Base-by-base conservation (phyloP, 1,284 basidiomycete species). In the Meira nashicola region DNA sequence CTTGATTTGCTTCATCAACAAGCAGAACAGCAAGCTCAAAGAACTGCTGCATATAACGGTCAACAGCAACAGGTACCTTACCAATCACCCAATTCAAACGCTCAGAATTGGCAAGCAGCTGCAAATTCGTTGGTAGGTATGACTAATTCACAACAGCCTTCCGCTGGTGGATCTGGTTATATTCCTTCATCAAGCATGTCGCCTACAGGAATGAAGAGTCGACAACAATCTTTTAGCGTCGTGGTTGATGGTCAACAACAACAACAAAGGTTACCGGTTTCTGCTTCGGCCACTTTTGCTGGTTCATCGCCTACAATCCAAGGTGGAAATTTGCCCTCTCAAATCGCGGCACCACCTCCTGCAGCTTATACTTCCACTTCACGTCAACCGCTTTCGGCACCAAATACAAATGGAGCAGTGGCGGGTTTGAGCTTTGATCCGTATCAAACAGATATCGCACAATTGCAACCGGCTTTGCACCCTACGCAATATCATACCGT, bases 1-100 rank as follows among this genome's bases (percentile, higher is more conserved):
- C 46, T 68, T 37, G 66, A 70, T 51, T 41, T 66, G 12, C 39
- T 67, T 55, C 69, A 69, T 39, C 65, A 69, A 57, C 69, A 69
- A 40, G 55, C 41, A 12, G 55, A 17, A 15, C 12, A n/a, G n/a
- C 12, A 21, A 14, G 12, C 14, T 1, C 21, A n/a, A 23, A 23
- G 8, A 39, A 23, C 19, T 38, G 17, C 39, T n/a, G 12, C 47
- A 15, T 40, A 47, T 2, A 39, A 23, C 37, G 15, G 14, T 11
- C 10, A 14, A 48, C 28, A 40, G 41, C 50, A 53, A 28, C 38
- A 49, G 23, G 23, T 52, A 12, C 55, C 55, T 12, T 17, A 40
- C 23, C 28, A 41, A 38, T 57, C 50, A 23, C 28, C 51, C 6
- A 38, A 47, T 12, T 51, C 56, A 6, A 19, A 47, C 3, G 28